These are phyloP conservation scores for Aspergillus ellipticus DNA, from an alignment of 495 filamentous ascomycete genomes.

Conservation along the genomic window DNA sequence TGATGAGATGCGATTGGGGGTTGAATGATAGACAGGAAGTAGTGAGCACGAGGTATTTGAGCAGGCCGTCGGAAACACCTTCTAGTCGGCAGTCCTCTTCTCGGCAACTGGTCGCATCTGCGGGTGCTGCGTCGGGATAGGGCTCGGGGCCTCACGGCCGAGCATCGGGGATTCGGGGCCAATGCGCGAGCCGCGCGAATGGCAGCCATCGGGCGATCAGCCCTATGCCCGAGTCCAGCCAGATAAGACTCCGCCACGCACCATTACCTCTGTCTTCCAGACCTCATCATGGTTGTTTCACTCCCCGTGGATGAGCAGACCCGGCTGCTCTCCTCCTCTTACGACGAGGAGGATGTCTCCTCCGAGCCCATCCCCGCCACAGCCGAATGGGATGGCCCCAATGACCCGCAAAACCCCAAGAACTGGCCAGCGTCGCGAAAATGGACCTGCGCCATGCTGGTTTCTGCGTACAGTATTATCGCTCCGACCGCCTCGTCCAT, in stretches of 20 bases:
- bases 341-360: background rate
- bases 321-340: background rate
- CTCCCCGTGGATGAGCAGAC: background rate
- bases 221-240: no score
- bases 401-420: background rate
- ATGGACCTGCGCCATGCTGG: background rate
- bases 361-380: no score
- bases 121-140: background rate
- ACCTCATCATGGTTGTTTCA: background rate
- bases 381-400: background rate
- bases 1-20: background rate
- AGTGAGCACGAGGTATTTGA: no score
- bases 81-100: no score
- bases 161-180: background rate
- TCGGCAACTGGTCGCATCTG: no score
- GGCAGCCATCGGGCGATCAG: no score
- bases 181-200: background rate
- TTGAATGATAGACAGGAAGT: no score
- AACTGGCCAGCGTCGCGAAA: background rate
- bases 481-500: background rate
- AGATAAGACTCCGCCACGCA: background rate
- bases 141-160: background rate
- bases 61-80: no score
- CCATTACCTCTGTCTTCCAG: background rate
- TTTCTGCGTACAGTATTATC: background rate